Conservation (phyloP, 202 grass and related monocot genomes). For the Carex sylvatica region DNA sequence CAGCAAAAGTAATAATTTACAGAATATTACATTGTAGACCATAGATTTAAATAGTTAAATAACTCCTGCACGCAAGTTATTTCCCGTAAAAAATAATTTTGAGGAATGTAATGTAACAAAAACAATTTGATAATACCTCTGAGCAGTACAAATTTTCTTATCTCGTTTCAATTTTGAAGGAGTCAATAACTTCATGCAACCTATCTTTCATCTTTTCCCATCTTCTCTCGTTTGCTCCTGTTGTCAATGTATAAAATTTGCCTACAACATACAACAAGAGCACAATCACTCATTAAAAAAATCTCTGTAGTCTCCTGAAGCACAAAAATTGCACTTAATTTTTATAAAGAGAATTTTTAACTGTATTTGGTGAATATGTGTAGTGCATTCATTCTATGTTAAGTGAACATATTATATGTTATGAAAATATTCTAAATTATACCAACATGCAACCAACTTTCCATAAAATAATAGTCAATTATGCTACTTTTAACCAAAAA, state of each 20-base stretch:
- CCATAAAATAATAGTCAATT: conserved; percentile 8
- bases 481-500: background rate
- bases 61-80: conserved; percentile 7
- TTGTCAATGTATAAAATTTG: conserved; percentile 90
- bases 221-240: conserved; percentile 91
- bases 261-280: conserved; percentile 43
- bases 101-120: conserved; percentile 3
- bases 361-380: background rate
- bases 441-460: conserved; percentile 11
- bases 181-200: conserved; percentile 62
- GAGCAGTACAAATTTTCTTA: conserved; percentile 26
- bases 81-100: conserved; percentile 16
- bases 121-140: conserved; percentile 17
- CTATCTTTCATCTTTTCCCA: conserved; percentile 97
- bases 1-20: conserved; percentile 19
- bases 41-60: conserved; percentile 23
- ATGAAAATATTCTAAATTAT: background rate
- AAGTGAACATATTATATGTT: background rate
- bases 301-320: background rate
- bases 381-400: background rate
- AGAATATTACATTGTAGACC: conserved; percentile 13
- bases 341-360: background rate
- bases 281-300: conserved; percentile 10
- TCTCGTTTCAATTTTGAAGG: conserved; percentile 76
- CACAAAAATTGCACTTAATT: background rate